Evolutionary conservation across 257 asterid genomes (phyloP), one percentile per base, ranked within the genome.

Genomic region (Capsicum chinense): DNA sequence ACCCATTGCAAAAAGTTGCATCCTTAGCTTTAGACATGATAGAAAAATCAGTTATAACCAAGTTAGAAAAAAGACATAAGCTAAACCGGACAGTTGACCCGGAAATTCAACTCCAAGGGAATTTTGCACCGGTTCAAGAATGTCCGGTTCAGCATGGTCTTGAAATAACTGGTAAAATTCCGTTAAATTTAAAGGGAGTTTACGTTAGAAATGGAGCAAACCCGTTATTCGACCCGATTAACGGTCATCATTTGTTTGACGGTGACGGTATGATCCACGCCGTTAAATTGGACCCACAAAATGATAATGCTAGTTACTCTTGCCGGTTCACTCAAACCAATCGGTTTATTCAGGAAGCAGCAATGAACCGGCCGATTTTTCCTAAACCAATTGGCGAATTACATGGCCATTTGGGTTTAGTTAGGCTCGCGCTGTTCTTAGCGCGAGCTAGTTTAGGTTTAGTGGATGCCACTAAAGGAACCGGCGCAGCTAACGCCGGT

Each of bases 261-360:
- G 97, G 97, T 1, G 97, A 92, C 48, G 94, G 95, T 50, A 93
- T 93, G 94, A 85, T 93, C 52, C 95, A 93, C 52, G 97, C 93
- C 15, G 88, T 93, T 50, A 91, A 83, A 0, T 48, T 91, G 5
- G 64, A 79, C 3, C 70, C 86, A 9, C 0, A 21, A 2, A 88
- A 83, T 6, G 88, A 88, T 19, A 82, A 13, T 1, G 95, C 91
- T 19, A 87, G 93, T 79, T 91, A 93, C 42, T 84, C 92, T 0
- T 90, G 94, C 85, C 91, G 95, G 70, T 90, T 91, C 88, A 92
- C 91, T 47, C 83, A 15, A 26, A 93, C 95, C 0, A 89, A 83
- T 86, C 90, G 95, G 66, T 6, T 91, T 54, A 37, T 89, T 33
- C 80, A 86, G 2, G 97, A 93, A 86, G 87, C 89, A 5, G 87